Evolutionary conservation across 2,329 filamentous ascomycete species (phyloP).

Genomic region (Diaporthe vexans): DNA sequence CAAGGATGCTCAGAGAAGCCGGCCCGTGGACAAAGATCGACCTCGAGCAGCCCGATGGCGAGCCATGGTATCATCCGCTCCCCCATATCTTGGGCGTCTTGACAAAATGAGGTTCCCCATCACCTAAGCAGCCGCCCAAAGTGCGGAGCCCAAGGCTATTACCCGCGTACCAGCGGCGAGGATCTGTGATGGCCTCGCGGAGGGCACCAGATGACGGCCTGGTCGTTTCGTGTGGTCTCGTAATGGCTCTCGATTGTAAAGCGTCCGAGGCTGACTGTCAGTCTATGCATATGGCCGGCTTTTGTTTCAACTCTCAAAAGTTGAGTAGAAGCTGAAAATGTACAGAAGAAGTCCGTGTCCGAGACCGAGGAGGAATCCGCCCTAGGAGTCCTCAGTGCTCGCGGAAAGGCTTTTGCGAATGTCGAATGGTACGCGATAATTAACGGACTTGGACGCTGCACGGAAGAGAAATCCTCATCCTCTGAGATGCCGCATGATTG

Average conservation of each 20-base stretch:
- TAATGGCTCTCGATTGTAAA: neutral
- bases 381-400: neutral
- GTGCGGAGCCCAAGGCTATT: too few species aligned
- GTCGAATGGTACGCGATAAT: neutral
- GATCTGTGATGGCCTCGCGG: too few species aligned
- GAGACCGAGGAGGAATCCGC: neutral
- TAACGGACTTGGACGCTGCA: too few species aligned
- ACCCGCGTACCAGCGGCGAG: neutral
- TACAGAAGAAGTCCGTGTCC: neutral
- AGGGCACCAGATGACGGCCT: neutral
- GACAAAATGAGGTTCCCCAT: constrained; percentile 59
- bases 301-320: too few species aligned
- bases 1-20: constrained; percentile 60
- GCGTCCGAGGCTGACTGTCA: neutral
- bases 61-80: constrained; percentile 58
- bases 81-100: constrained; percentile 67
- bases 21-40: constrained; percentile 67
- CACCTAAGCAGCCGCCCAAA: neutral
- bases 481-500: neutral
- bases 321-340: neutral
- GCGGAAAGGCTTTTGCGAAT: neutral
- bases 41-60: constrained; percentile 55
- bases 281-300: neutral
- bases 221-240: neutral
- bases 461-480: neutral